These are phyloP conservation scores for Cyphellophora europaea DNA, from an alignment of 2,329 filamentous ascomycete genomes.

Conservation along the genomic window DNA sequence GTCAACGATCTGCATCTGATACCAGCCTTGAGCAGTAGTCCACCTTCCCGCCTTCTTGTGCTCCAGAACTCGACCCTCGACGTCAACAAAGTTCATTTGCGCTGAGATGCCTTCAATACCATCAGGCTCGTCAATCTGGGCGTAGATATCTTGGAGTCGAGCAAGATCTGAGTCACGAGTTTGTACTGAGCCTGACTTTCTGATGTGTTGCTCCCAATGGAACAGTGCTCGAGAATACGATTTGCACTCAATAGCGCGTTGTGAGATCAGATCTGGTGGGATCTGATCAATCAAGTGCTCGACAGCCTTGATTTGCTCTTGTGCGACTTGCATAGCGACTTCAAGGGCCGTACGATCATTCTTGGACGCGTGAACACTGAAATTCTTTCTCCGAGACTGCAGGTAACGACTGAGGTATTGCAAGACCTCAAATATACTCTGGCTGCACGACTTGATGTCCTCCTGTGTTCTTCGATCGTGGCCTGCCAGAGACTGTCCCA, in stretches of 20 bases:
- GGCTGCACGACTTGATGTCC: constrained; percentile 74
- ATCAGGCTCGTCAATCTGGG: constrained; percentile 95
- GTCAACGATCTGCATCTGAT: constrained; percentile 78
- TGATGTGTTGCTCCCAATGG: constrained; percentile 86
- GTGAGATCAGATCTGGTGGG: constrained; percentile 64
- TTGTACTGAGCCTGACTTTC: constrained; percentile 41
- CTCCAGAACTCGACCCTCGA: constrained; percentile 86
- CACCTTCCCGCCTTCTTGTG: constrained; percentile 89
- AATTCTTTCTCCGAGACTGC: constrained; percentile 59
- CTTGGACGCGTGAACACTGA: constrained; percentile 5
- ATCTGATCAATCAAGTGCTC: constrained; percentile 63
- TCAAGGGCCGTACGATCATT: constrained; percentile 14
- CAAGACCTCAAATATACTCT: constrained; percentile 83
- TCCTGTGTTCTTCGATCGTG: constrained; percentile 54
- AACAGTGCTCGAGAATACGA: constrained; percentile 89
- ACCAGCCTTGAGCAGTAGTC: constrained; percentile 95
- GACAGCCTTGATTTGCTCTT: constrained; percentile 49
- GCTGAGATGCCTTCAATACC: constrained; percentile 90
- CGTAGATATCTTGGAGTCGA: constrained; percentile 84
- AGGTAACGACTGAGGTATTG: constrained; percentile 91
- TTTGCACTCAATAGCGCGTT: constrained; percentile 82
- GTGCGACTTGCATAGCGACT: constrained; percentile 9
- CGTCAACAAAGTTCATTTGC: constrained; percentile 74
- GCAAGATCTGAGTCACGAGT: constrained; percentile 53
- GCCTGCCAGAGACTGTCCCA: constrained; percentile 53